Percentiles rank a stretch among this genome's conserved stretches.
phyloP scores from a whole-genome alignment of 768 basidiomycete genomes.

The Candolleomyces aberdarensis region DNA sequence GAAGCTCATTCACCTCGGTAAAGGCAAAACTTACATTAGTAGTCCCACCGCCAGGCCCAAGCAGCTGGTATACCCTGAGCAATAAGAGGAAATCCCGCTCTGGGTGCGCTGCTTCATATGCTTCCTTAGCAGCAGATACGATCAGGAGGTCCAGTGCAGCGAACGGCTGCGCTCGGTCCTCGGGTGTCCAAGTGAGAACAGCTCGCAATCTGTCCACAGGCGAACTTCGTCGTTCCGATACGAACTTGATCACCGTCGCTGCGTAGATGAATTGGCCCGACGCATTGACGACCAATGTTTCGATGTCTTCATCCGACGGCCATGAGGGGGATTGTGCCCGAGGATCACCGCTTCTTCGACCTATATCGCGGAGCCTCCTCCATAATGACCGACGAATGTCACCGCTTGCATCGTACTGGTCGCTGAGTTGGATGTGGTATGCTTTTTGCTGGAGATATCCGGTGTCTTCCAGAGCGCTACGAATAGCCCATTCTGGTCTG shows the following conservation, averaged over 20 bases:
- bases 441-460: background rate
- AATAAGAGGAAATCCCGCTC: background rate
- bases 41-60: background rate
- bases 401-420: background rate
- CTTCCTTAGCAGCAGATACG: background rate
- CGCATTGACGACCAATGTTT: background rate
- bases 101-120: background rate
- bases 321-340: background rate
- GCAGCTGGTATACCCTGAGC: background rate
- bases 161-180: background rate
- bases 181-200: background rate
- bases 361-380: background rate
- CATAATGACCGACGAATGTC: background rate
- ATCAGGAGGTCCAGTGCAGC: background rate
- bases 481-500: constrained; percentile 11
- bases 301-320: constrained; percentile 5
- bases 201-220: background rate
- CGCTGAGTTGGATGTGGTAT: background rate
- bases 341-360: too few relatives aligned
- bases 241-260: background rate
- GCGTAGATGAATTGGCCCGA: background rate
- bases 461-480: background rate
- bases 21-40: background rate
- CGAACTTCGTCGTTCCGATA: background rate
- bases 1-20: background rate